These are phyloP conservation scores for Phanerochaete sordida DNA, from an alignment of 768 basidiomycete species.

Conservation along the genomic window DNA sequence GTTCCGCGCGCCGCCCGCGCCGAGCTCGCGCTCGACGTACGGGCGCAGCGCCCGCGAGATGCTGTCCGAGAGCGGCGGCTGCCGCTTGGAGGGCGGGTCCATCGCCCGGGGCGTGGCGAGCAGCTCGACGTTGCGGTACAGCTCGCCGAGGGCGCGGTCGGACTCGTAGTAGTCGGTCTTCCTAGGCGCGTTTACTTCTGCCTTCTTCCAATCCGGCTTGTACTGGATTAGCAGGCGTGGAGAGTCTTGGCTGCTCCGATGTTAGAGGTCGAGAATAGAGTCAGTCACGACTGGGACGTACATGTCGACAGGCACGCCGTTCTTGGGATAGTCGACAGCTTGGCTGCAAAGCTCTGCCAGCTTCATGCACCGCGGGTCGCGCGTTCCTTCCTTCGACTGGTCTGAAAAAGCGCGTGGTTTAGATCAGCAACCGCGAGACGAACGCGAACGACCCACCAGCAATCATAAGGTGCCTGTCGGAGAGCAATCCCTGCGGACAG, in stretches of 20 bases:
- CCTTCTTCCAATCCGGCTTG: constrained; percentile 78
- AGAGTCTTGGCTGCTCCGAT: constrained; percentile 23
- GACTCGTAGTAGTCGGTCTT: constrained; percentile 71
- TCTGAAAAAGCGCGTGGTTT: constrained; percentile 36
- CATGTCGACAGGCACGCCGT: constrained; percentile 62
- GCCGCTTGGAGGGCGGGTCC: background rate
- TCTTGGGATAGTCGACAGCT: constrained; percentile 82
- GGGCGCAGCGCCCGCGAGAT: constrained; percentile 22
- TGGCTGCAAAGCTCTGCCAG: constrained; percentile 59
- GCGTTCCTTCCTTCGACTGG: constrained; percentile 69
- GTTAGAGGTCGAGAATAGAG: background rate
- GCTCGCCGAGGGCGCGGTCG: constrained; percentile 61
- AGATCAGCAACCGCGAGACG: background rate
- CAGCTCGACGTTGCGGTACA: constrained; percentile 58
- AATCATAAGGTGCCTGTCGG: constrained; percentile 64
- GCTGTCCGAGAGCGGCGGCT: constrained; percentile 17
- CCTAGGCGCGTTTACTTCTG: constrained; percentile 36
- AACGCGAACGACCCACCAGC: constrained; percentile 48
- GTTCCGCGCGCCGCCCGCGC: constrained; percentile 13
- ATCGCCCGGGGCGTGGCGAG: constrained; percentile 9
- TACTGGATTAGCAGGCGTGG: constrained; percentile 57
- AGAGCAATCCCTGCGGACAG: constrained; percentile 55
- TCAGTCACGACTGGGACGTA: constrained; percentile 21
- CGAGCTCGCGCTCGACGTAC: constrained; percentile 19
- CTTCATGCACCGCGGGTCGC: constrained; percentile 50